Conservation (phyloP, 495 filamentous ascomycete species). For the Staphylotrichum tortipilum region DNA sequence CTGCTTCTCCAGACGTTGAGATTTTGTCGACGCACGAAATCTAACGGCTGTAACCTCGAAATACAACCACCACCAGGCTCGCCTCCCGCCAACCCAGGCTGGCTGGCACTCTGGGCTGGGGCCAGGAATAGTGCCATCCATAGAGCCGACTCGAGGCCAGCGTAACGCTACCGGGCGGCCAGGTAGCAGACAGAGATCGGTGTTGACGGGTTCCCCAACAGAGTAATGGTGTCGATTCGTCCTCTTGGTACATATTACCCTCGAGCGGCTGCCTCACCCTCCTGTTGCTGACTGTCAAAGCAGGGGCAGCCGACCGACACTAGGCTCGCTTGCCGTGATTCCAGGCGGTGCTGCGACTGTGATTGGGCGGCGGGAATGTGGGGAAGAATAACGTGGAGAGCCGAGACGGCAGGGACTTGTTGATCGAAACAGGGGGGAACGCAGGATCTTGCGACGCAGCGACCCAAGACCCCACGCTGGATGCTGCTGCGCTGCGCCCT, state of each 20-base stretch:
- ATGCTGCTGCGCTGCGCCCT: not conserved
- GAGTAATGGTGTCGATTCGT: too few relatives aligned
- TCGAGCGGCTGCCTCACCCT: too few relatives aligned
- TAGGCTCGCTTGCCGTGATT: constrained; percentile 27
- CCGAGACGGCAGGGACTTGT: constrained; percentile 7
- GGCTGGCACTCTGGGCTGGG: too few relatives aligned
- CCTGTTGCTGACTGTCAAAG: not conserved
- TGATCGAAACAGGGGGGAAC: not conserved
- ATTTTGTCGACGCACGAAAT: not conserved
- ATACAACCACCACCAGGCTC: not conserved
- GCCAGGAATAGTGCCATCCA: constrained; percentile 4
- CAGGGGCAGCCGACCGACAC: constrained; percentile 7
- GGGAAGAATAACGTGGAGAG: constrained; percentile 9
- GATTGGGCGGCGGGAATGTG: constrained; percentile 21
- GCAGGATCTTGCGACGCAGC: not conserved
- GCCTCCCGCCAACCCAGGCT: too few relatives aligned
- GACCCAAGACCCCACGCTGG: not conserved
- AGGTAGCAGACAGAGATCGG: not conserved
- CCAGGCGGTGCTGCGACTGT: constrained; percentile 15
- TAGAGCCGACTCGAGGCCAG: too few relatives aligned
- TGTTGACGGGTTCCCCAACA: not conserved
- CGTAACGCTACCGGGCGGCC: not conserved
- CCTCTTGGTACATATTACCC: too few relatives aligned
- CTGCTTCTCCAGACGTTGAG: not conserved
- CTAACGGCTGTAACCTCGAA: constrained; percentile 5